Evolutionary conservation across 371 early-diverging fungal species (phyloP).

Genomic region (Mucor velutinosus): DNA sequence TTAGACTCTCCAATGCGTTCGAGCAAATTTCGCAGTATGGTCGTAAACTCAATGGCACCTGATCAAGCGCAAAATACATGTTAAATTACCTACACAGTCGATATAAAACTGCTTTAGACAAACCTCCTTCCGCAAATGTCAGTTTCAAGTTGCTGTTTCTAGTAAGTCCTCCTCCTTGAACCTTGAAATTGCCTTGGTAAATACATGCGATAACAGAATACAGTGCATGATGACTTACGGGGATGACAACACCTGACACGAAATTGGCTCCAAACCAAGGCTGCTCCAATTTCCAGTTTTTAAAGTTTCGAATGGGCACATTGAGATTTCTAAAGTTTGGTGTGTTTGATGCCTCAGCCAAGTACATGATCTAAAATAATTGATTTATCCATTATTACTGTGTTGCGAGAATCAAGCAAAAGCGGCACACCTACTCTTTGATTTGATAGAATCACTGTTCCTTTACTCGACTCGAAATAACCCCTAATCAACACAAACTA

Average conservation of each 20-base stretch:
- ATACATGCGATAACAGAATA: neutral
- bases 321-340: constrained; percentile 42
- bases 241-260: constrained; percentile 41
- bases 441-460: constrained; percentile 45
- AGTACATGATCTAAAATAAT: constrained; percentile 36
- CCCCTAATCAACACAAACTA: constrained; percentile 11
- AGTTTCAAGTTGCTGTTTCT: constrained; percentile 36
- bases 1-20: constrained; percentile 42
- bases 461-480: constrained; percentile 36
- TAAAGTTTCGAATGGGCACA: constrained; percentile 47
- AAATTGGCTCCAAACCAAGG: constrained; percentile 67
- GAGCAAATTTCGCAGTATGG: constrained; percentile 38
- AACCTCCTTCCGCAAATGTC: constrained; percentile 58
- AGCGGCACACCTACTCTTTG: constrained; percentile 39
- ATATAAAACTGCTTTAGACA: neutral
- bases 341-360: constrained; percentile 25
- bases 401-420: neutral
- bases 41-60: constrained; percentile 59
- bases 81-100: neutral
- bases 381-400: neutral
- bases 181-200: constrained; percentile 22
- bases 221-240: constrained; percentile 31
- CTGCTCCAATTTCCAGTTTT: constrained; percentile 49
- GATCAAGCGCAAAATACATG: neutral
- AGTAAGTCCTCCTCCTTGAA: constrained; percentile 51